Evolutionary conservation across 2,329 filamentous ascomycete species (phyloP).

Genomic region (Phialophora verrucosa): DNA sequence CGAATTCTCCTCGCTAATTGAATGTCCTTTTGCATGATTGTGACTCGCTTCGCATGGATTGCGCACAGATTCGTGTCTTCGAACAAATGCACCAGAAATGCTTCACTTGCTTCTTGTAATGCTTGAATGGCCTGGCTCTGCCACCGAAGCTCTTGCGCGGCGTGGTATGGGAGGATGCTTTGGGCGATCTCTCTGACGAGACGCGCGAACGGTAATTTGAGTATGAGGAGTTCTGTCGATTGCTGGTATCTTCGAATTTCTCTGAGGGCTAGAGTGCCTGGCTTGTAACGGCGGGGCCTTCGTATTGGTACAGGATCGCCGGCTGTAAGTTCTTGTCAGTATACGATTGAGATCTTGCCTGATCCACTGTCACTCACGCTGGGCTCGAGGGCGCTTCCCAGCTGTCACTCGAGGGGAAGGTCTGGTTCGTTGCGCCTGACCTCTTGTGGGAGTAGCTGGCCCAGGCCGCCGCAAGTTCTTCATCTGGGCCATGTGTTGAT

Average conservation of each 20-base stretch:
- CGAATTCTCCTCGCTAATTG: slow-evolving; percentile 84
- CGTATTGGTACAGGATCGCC: slow-evolving; percentile 73
- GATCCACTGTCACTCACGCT: slow-evolving; percentile 43
- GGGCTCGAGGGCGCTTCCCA: slow-evolving; percentile 38
- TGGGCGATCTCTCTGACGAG: slow-evolving; percentile 61
- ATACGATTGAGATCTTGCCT: slow-evolving; percentile 33
- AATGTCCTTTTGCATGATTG: slow-evolving; percentile 98
- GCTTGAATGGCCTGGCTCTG: slow-evolving; percentile 94
- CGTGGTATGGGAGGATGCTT: slow-evolving; percentile 61
- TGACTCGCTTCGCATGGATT: slow-evolving; percentile 94
- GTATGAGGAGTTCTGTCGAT: slow-evolving; percentile 83
- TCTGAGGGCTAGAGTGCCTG: slow-evolving; percentile 83
- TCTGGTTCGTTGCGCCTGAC: slow-evolving; percentile 31
- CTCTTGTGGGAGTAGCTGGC: slow-evolving; percentile 29
- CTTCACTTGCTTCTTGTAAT: slow-evolving; percentile 93
- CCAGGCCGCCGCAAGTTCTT: slow-evolving; percentile 32
- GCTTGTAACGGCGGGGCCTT: slow-evolving; percentile 68
- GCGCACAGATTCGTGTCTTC: slow-evolving; percentile 96
- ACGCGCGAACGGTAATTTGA: slow-evolving; percentile 58
- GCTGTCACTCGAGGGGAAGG: slow-evolving; percentile 31
- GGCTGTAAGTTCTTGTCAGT: slow-evolving; percentile 54
- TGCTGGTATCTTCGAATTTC: slow-evolving; percentile 93
- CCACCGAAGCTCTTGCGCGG: slow-evolving; percentile 79
- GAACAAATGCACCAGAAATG: slow-evolving; percentile 94
- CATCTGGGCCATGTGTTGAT: slow-evolving; percentile 31